Conservation (phyloP, 208 protist genomes). For the Leishmania arabica region DNA sequence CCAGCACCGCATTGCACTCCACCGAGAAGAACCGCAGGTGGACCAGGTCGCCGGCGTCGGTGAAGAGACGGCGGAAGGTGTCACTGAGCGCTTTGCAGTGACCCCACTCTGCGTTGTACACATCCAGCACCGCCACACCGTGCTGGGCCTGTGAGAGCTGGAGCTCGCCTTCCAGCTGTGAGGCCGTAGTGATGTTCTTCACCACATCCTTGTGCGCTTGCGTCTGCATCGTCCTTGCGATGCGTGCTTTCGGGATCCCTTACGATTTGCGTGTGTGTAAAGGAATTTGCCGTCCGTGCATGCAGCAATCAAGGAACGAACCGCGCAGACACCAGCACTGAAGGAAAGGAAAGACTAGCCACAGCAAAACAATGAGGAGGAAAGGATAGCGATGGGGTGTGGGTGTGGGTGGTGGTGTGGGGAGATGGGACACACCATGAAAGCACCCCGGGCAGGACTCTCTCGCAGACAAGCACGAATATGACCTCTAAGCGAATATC, state of each 20-base stretch:
- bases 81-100: slow-evolving; percentile 81
- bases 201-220: slow-evolving; percentile 76
- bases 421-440: background rate
- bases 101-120: slow-evolving; percentile 92
- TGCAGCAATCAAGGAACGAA: background rate
- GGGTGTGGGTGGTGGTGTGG: background rate
- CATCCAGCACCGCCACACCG: slow-evolving; percentile 83
- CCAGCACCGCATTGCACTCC: slow-evolving; percentile 82
- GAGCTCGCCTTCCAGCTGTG: slow-evolving; percentile 80
- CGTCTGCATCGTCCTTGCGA: slow-evolving; percentile 21
- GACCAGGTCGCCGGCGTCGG: slow-evolving; percentile 74
- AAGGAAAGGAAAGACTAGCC: too few species aligned
- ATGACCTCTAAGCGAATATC: background rate
- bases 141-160: slow-evolving; percentile 80
- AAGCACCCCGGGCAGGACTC: background rate
- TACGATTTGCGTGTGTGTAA: background rate
- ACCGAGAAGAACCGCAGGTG: slow-evolving; percentile 87
- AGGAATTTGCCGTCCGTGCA: background rate
- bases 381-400: background rate
- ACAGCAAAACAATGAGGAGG: background rate
- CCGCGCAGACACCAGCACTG: background rate
- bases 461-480: background rate
- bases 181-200: slow-evolving; percentile 67
- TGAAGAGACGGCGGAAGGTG: slow-evolving; percentile 86
- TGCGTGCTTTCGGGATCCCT: background rate